Conservation (phyloP, 2,329 filamentous ascomycete genomes). For the Nannizzia gypsea region DNA sequence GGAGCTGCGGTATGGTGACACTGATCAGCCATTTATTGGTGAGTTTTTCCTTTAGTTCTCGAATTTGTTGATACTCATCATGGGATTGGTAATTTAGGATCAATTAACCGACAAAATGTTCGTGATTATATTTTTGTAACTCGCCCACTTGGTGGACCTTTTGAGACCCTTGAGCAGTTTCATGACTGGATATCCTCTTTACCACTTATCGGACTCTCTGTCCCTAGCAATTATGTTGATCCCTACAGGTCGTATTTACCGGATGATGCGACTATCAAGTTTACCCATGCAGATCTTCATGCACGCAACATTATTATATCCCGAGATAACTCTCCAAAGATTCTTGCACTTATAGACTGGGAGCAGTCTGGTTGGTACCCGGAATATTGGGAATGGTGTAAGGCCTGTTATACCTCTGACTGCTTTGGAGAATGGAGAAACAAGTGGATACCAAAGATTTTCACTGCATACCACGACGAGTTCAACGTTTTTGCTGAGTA, state of each 20-base stretch:
- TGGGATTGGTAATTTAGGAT: too few species aligned
- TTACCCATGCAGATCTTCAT: constrained; percentile 18
- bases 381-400: constrained; percentile 27
- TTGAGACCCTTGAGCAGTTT: too few species aligned
- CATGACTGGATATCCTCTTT: background rate
- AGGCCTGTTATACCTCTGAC: constrained; percentile 10
- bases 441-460: too few species aligned
- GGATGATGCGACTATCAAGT: constrained; percentile 17
- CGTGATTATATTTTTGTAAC: too few species aligned
- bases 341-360: constrained; percentile 24
- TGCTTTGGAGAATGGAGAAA: background rate
- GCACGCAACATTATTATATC: constrained; percentile 19
- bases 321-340: constrained; percentile 15
- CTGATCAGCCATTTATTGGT: constrained; percentile 16
- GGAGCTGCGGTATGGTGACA: constrained; percentile 11
- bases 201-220: constrained; percentile 22
- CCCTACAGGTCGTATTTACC: constrained; percentile 19
- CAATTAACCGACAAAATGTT: too few species aligned
- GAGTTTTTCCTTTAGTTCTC: constrained; percentile 6
- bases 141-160: too few species aligned
- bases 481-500: too few species aligned
- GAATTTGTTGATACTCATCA: too few species aligned
- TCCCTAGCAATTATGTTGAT: too few species aligned
- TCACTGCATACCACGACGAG: too few species aligned
- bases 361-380: constrained; percentile 25